These are phyloP conservation scores for Melocanna baccifera DNA, from an alignment of 176 grass and related monocot species.

Conservation along the genomic window DNA sequence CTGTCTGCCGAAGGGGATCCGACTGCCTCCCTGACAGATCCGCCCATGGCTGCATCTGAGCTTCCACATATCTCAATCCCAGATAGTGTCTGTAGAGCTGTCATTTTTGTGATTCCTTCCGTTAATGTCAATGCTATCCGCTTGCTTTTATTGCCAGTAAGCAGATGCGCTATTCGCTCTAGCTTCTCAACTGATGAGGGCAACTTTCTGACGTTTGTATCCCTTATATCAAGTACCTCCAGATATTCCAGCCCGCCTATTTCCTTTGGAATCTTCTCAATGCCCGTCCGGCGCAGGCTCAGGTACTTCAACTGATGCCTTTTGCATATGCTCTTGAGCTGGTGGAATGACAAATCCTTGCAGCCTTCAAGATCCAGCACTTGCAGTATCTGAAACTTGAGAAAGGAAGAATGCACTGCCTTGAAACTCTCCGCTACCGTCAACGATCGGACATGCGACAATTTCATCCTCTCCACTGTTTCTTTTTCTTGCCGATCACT, in stretches of 20 bases:
- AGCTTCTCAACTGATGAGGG: neutral
- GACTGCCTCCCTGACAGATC: neutral
- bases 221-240: slow-evolving; percentile 39
- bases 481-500: neutral
- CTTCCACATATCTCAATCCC: neutral
- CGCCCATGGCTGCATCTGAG: neutral
- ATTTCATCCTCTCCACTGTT: neutral
- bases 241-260: neutral
- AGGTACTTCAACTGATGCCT: slow-evolving; percentile 33
- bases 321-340: slow-evolving; percentile 18
- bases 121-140: neutral
- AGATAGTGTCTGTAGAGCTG: slow-evolving; percentile 1
- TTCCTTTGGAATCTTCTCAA: neutral
- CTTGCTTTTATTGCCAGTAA: slow-evolving; percentile 1
- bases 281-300: neutral
- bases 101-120: slow-evolving; percentile 18
- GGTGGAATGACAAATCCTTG: neutral
- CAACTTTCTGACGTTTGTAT: neutral
- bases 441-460: slow-evolving; percentile 27
- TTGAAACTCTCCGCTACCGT: neutral
- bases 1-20: too few species aligned
- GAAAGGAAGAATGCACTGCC: neutral
- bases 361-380: slow-evolving; percentile 36
- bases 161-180: neutral
- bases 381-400: neutral